Evolutionary conservation across 2,329 filamentous ascomycete species (phyloP).

Genomic region (Ophiosphaerella korrae): DNA sequence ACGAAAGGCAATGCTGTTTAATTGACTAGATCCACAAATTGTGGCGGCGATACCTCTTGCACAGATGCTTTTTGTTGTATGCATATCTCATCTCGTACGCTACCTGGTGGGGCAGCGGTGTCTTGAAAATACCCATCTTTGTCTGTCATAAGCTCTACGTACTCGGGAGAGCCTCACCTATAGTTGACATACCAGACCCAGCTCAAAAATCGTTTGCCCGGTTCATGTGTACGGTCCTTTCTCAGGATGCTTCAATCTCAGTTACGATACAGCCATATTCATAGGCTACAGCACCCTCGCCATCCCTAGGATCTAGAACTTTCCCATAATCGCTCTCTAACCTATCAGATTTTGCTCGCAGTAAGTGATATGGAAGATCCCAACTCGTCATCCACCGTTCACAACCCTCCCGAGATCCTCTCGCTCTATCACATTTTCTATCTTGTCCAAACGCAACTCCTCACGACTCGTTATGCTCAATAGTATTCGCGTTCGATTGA

Average conservation of each 20-base stretch:
- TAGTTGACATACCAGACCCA: conserved; percentile 55
- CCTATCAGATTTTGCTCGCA: conserved; percentile 33
- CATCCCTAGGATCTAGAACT: conserved; percentile 11
- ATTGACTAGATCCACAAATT: conserved; percentile 48
- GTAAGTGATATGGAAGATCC: conserved; percentile 33
- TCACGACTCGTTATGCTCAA: conserved; percentile 24
- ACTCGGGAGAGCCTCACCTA: conserved; percentile 40
- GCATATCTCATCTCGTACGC: conserved; percentile 47
- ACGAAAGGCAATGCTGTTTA: conserved; percentile 51
- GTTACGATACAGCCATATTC: conserved; percentile 25
- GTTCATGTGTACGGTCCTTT: conserved; percentile 41
- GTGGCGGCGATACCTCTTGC: conserved; percentile 37
- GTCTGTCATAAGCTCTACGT: conserved; percentile 52
- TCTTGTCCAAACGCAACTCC: conserved; percentile 26
- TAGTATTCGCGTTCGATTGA: conserved; percentile 23
- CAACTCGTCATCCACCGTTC: conserved; percentile 37
- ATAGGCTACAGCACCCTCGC: conserved; percentile 20
- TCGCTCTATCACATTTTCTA: conserved; percentile 21
- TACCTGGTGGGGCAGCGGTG: conserved; percentile 50
- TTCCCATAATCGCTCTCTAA: conserved; percentile 26
- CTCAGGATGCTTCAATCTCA: conserved; percentile 42
- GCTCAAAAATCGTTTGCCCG: conserved; percentile 51
- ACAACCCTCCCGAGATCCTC: conserved; percentile 24
- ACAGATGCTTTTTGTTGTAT: conserved; percentile 37
- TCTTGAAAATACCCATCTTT: conserved; percentile 44